Base-by-base conservation (phyloP, 1,139 yeast species). In the Chernovozyma sophiae-reginae region DNA sequence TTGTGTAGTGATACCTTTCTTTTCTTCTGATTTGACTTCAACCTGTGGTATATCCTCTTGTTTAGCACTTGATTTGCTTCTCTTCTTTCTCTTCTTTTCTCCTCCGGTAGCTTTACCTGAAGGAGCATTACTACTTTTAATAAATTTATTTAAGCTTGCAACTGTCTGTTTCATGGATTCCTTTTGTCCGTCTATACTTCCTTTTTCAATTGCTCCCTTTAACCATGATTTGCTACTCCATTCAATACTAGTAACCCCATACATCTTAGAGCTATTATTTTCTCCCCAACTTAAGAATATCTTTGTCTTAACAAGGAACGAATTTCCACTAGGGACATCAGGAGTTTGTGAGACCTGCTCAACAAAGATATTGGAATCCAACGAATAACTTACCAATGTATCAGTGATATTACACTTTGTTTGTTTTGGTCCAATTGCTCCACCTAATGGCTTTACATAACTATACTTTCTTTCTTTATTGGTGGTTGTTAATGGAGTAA, bases 211-310 rank as follows among this genome's bases (percentile, higher is more conserved):
- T 0, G 95, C 84, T 14, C 95, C 82, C 59, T 89, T 87, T 49
- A 90, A 77, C 89, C 97, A 86, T 24, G 95, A 82, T 56, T 86
- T 86, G n/a, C 90, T 95, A 4, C 86, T 72, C 98, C 98, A 94
- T 33, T 83, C 86, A 42, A 90, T 77, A 37, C 73, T 65, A 0
- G 95, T 82, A 4, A 80, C 69, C 14, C 81, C 79, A 34, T 68
- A 65, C 33, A 90, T 45, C 38, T 70, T 72, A 3, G 97, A 87
- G 10, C 64, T 45, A 58, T 89, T 87, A 45, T 76, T 72, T 3
- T 72, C 71, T 1, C 77, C 95, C 98, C 98, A 94, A 31, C 81
- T 74, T 14, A 90, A 54, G 43, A 72, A 78, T 12, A 77, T 63
- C 39, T 78, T 74, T 0, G 97, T 85, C 38, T 77, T 74, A 6